Evolutionary conservation across 768 basidiomycete genomes (phyloP), one percentile per base, ranked within the genome.

Genomic region (Mrakia frigida): DNA sequence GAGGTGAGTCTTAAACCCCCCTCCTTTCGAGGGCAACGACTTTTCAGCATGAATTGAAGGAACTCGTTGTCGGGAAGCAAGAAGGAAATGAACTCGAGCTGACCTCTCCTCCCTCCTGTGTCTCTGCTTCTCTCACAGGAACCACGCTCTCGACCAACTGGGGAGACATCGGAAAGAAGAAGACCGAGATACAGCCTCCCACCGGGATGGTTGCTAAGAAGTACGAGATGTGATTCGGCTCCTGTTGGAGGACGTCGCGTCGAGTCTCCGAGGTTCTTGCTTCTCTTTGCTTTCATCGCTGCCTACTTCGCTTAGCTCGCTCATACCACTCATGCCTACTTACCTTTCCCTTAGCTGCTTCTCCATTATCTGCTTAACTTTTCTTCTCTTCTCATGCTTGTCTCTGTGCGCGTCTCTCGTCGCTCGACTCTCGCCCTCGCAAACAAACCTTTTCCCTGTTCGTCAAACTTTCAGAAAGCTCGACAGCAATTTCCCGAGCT

Each of bases 131-230:
- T 52, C 28, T 50, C 3, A 21, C 59, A 76, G 75, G 75, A 23
- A 99, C 97, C 13, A 91, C 93, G 0, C 86, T 99, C 56, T 94
- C 92, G 84, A 99, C 96, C 0, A 93, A 97, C 83, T 99, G 96
- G 96, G 89, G 88, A 6, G 92, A 94, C 79, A 93, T 99, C 23
- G 85, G 83, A 78, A 91, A 91, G 85, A 85, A 83, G 77, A 79
- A 71, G 59, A 81, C 80, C 5, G 79, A 90, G 46, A 90, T 94
- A 50, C 90, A 91, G 82, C 92, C 95, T 1, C 95, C 95, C 65
- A 80, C 88, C 70, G 94, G 94, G 6, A 88, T 90, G 77, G 92
- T 94, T 83, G 92, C 89, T 88, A 91, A 90, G 85, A 88, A 89
- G 81, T 94, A 91, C 35, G 65, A 68, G 37, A 68, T 68, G 21